Base-by-base conservation (phyloP, 108 stramenopile genomes). In the Cylindrotheca closterium region DNA sequence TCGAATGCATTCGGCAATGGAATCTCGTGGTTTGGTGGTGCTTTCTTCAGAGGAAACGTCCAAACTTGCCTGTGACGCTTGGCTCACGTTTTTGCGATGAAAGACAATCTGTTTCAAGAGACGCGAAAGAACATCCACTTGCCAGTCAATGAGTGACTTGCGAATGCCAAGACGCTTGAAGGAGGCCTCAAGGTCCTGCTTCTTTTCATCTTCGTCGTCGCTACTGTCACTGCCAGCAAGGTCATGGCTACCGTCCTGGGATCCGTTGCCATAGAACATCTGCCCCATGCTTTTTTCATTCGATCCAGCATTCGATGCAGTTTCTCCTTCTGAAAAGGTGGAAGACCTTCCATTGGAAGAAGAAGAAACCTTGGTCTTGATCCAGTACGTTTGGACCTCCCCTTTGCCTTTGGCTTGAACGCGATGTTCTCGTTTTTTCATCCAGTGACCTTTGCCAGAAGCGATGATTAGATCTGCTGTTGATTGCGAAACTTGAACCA, bases 401-500 rank as follows among this genome's bases (percentile, higher is more conserved):
- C 61, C 61, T 28, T 63, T 63, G 8, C 61, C 61, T 27, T 63
- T 63, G 28, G 29, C 61, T 22, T 63, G 19, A 19, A 63, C 61
- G 18, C 1, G 8, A 27, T 27, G 2, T 1, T 63, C 49, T 19
- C 61, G 29, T 17, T 30, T 4, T 4, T 1, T 28, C 30, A 63
- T 1, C 61, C 61, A 63, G 1, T 22, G 18, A 8, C n/a, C 49
- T 28, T 63, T 63, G 26, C 61, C 61, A 50, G 47, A n/a, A 8
- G 45, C 28, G 1, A 42, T 21, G 10, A 63, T 55, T 3, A 61
- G 60, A 12, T 61, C 27, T 4, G 77, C 77, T 2, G 77, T 78
- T 2, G 64, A 47, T 21, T 67, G 65, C 17, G 77, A 78, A 1
- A 78, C 67, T 28, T 78, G 75, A 27, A 78, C 72, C 19, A 49